These are phyloP conservation scores for Saccharomyces kudriavzevii DNA, from an alignment of 805 yeast species.

Conservation along the genomic window DNA sequence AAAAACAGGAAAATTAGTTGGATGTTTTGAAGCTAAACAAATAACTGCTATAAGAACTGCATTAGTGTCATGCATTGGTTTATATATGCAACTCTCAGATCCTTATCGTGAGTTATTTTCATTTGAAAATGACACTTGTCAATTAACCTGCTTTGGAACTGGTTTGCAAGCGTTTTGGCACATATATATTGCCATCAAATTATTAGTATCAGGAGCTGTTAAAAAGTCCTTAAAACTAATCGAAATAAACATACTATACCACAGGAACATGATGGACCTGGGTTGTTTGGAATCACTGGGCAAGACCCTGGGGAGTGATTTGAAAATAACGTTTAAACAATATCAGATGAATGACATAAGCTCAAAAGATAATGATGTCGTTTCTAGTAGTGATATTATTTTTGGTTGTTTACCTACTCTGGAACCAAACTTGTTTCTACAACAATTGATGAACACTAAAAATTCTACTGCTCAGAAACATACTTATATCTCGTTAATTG, in stretches of 20 bases:
- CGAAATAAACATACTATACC: constrained; percentile 36
- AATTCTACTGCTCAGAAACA: constrained; percentile 12
- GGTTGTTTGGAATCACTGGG: constrained; percentile 38
- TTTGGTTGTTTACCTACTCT: constrained; percentile 58
- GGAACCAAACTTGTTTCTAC: constrained; percentile 35
- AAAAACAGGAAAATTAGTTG: constrained; percentile 41
- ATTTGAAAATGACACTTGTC: constrained; percentile 10
- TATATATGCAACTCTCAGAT: constrained; percentile 17
- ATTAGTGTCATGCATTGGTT: constrained; percentile 38
- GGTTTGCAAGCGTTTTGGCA: constrained; percentile 67
- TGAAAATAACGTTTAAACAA: constrained; percentile 27
- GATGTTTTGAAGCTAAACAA: constrained; percentile 49
- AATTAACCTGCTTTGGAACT: constrained; percentile 44
- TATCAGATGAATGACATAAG: constrained; percentile 19
- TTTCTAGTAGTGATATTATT: constrained; percentile 38
- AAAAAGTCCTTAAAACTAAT: constrained; percentile 14
- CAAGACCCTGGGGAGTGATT: constrained; percentile 19
- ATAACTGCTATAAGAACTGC: constrained; percentile 65
- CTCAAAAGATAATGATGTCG: constrained; percentile 15
- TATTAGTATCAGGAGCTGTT: constrained; percentile 5
- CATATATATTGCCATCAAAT: constrained; percentile 15
- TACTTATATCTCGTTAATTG: constrained; percentile 49
- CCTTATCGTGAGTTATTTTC: constrained; percentile 22
- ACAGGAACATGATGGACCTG: constrained; percentile 34
- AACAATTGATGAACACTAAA: constrained; percentile 19